Evolutionary conservation across 352 stramenopile genomes (phyloP).

Genomic region (Pythium insidiosum): DNA sequence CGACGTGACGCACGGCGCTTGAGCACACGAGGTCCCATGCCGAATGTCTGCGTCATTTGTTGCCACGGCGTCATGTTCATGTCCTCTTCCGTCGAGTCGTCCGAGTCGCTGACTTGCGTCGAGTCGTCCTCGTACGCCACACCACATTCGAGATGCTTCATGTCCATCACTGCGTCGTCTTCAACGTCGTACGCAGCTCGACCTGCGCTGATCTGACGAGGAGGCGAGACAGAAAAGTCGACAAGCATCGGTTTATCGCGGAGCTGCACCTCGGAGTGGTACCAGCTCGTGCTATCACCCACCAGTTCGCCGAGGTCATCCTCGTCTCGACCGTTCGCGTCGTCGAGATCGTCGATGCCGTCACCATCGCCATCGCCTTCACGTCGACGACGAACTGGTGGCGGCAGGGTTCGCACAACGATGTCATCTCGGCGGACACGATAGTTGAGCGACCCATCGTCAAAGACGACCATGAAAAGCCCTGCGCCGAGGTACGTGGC

Average conservation of each 20-base stretch:
- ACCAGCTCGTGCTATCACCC: conserved; percentile 15
- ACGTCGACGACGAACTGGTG: neutral
- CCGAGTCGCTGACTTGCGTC: conserved; percentile 78
- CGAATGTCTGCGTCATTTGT: conserved; percentile 80
- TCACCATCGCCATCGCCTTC: conserved; percentile 1
- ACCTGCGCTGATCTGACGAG: conserved; percentile 11
- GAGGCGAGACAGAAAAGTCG: conserved; percentile 20
- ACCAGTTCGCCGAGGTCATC: neutral
- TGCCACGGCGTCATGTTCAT: conserved; percentile 79
- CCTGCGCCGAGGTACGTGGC: conserved; percentile 57
- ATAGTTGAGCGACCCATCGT: conserved; percentile 70
- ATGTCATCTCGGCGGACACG: conserved; percentile 60
- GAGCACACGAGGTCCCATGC: conserved; percentile 26
- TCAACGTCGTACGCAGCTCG: conserved; percentile 13
- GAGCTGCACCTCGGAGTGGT: conserved; percentile 16
- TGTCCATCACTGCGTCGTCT: conserved; percentile 31
- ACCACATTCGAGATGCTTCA: conserved; percentile 68
- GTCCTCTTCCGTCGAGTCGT: conserved; percentile 67
- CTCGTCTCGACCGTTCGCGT: neutral
- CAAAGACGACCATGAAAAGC: conserved; percentile 75
- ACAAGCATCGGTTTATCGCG: conserved; percentile 23
- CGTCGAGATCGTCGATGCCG: neutral
- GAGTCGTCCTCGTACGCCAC: conserved; percentile 73
- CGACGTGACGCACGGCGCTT: conserved; percentile 25
- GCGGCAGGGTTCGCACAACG: conserved; percentile 20